Evolutionary conservation across 2,329 filamentous ascomycete species (phyloP).

Genomic region (Colletotrichum sp.): DNA sequence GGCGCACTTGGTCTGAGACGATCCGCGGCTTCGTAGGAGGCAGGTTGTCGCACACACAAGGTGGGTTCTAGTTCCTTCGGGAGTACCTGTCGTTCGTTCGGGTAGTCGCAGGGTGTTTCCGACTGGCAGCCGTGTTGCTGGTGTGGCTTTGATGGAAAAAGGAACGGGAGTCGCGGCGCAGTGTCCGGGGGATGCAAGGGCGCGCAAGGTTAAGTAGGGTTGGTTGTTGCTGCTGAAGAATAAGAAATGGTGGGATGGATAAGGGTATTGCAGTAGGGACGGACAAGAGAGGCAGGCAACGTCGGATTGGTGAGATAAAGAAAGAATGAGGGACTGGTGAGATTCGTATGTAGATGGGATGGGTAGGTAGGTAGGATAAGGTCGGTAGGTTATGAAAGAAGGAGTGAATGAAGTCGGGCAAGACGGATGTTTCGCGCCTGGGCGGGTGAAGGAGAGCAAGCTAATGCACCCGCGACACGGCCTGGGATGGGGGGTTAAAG

Average conservation of each 20-base stretch:
- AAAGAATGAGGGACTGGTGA: neutral
- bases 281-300: neutral
- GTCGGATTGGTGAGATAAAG: neutral
- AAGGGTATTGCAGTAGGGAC: neutral
- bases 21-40: neutral
- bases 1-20: neutral
- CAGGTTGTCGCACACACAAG: neutral
- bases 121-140: neutral
- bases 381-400: neutral
- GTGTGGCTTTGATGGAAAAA: neutral
- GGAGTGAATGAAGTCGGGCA: slow-evolving; percentile 1
- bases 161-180: neutral
- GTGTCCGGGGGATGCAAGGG: slow-evolving; percentile 10
- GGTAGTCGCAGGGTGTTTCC: slow-evolving; percentile 1
- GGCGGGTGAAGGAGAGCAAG: neutral
- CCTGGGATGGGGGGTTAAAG: neutral
- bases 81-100: neutral
- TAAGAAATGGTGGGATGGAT: neutral
- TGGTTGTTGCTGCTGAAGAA: neutral
- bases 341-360: neutral
- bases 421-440: slow-evolving; percentile 4
- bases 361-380: neutral
- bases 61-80: neutral
- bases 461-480: neutral
- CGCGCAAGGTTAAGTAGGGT: neutral